Evolutionary conservation across 768 basidiomycete genomes (phyloP).

Genomic region (Psilocybe sp.): DNA sequence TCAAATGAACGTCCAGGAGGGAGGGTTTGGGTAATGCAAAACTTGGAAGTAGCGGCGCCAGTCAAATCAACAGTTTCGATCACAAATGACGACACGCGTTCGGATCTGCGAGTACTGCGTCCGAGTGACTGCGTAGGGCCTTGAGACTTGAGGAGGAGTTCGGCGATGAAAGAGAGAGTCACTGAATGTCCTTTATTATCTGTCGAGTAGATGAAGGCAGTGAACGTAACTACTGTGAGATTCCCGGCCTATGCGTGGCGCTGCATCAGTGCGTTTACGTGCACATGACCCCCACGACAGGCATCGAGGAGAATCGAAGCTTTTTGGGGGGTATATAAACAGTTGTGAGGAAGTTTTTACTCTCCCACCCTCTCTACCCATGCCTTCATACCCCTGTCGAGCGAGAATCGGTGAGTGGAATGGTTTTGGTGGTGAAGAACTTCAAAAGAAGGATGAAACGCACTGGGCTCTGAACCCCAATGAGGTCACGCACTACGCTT

Average conservation of each 20-base stretch:
- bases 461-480: conserved; percentile 56
- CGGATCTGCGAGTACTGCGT: too few species aligned
- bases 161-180: too few species aligned
- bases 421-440: conserved; percentile 3
- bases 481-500: conserved; percentile 48
- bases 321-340: conserved; percentile 1
- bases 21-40: neutral
- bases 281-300: conserved; percentile 3
- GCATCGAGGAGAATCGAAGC: neutral
- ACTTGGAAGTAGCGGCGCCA: neutral
- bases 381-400: neutral
- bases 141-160: too few species aligned
- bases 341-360: conserved; percentile 1
- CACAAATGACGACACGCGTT: too few species aligned
- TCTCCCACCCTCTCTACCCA: neutral
- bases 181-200: too few species aligned
- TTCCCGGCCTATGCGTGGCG: too few species aligned
- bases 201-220: too few species aligned
- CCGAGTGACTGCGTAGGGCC: too few species aligned
- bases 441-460: conserved; percentile 48
- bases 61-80: too few species aligned
- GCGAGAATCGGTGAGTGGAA: conserved; percentile 1
- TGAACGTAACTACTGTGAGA: too few species aligned
- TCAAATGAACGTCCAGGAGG: neutral
- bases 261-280: neutral